Evolutionary conservation across 352 stramenopile genomes (phyloP).

Genomic region (Phytophthora palmivora): DNA sequence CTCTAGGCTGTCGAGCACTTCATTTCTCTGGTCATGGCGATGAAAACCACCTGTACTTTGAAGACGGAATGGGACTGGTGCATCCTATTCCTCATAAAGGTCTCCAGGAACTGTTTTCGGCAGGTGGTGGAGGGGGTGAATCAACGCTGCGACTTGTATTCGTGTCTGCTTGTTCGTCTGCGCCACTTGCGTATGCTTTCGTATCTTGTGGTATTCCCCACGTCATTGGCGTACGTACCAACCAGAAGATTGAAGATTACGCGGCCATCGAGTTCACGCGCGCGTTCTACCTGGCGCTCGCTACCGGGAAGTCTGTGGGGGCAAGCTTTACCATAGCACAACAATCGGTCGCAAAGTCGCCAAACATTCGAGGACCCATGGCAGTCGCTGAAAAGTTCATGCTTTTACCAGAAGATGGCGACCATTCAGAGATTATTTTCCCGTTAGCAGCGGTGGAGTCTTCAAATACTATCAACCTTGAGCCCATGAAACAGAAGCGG

Average conservation of each 20-base stretch:
- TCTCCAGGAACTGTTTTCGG: slow-evolving; percentile 75
- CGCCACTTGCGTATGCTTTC: slow-evolving; percentile 84
- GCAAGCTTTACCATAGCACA: slow-evolving; percentile 80
- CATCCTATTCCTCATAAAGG: slow-evolving; percentile 78
- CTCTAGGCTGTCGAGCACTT: slow-evolving; percentile 90
- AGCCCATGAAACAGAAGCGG: slow-evolving; percentile 55
- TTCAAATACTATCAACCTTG: slow-evolving; percentile 50
- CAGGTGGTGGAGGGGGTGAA: slow-evolving; percentile 45
- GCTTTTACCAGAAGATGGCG: slow-evolving; percentile 72
- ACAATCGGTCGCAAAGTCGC: slow-evolving; percentile 76
- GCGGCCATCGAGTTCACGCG: slow-evolving; percentile 88
- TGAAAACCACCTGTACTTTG: slow-evolving; percentile 93
- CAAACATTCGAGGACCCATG: slow-evolving; percentile 76
- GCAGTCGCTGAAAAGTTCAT: slow-evolving; percentile 82
- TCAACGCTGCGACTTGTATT: slow-evolving; percentile 78
- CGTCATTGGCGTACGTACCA: slow-evolving; percentile 89
- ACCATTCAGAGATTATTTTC: slow-evolving; percentile 88
- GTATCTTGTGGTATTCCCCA: slow-evolving; percentile 91
- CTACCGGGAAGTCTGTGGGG: slow-evolving; percentile 74
- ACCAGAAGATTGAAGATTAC: slow-evolving; percentile 89
- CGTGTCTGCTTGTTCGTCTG: slow-evolving; percentile 82
- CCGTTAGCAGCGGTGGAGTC: slow-evolving; percentile 63
- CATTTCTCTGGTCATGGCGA: slow-evolving; percentile 97
- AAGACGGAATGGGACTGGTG: slow-evolving; percentile 90
- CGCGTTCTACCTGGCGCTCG: slow-evolving; percentile 82